Evolutionary conservation across 805 yeast species (phyloP).

Genomic region (Torulaspora delbrueckii): DNA sequence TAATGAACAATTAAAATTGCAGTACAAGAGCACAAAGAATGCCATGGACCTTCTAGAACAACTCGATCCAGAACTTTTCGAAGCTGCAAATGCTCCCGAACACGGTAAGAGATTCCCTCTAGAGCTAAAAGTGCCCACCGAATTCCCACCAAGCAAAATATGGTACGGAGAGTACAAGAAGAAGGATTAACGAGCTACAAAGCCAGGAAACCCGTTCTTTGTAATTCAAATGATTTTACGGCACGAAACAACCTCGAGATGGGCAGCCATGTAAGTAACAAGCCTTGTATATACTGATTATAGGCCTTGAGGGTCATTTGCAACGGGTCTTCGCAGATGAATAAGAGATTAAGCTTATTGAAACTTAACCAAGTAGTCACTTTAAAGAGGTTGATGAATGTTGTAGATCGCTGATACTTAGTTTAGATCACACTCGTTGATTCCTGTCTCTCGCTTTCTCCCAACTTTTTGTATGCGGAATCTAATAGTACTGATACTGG

Average conservation of each 20-base stretch:
- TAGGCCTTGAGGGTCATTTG: not conserved
- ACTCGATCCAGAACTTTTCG: slow-evolving; percentile 51
- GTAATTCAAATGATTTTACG: not conserved
- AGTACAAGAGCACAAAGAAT: slow-evolving; percentile 56
- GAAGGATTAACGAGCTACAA: slow-evolving; percentile 4
- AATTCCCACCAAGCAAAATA: slow-evolving; percentile 73
- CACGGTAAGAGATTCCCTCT: slow-evolving; percentile 64
- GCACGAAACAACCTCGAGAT: not conserved
- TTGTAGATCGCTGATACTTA: not conserved
- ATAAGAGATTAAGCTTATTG: not conserved
- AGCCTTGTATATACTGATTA: not conserved
- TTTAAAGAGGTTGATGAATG: not conserved
- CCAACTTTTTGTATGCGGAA: slow-evolving; percentile 4
- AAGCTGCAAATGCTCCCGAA: slow-evolving; percentile 56
- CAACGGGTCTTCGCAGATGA: not conserved
- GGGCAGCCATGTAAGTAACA: slow-evolving; percentile 1
- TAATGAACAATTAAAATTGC: slow-evolving; percentile 46
- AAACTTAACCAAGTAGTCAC: too few species aligned
- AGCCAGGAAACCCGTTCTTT: not conserved
- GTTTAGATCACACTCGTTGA: not conserved
- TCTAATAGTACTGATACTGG: slow-evolving; percentile 30
- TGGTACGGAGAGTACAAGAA: slow-evolving; percentile 57
- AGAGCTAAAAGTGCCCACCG: slow-evolving; percentile 84
- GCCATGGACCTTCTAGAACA: slow-evolving; percentile 69
- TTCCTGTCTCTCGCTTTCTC: not conserved